These are phyloP conservation scores for Saturnispora diversa DNA, from an alignment of 805 yeast species.

Conservation along the genomic window DNA sequence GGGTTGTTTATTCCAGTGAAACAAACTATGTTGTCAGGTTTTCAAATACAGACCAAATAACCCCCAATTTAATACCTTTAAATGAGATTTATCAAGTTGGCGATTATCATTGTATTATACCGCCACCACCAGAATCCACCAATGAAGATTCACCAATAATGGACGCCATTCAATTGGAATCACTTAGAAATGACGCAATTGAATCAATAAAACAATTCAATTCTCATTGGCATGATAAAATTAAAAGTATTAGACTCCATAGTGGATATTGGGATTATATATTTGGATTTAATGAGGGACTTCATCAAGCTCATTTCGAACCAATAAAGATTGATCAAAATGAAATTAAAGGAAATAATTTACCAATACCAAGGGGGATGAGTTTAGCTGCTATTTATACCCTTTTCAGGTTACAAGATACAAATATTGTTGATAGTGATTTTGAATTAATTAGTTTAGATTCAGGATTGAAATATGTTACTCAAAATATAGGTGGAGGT, in stretches of 20 bases:
- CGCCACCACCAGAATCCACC: background rate
- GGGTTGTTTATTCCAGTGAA: no score
- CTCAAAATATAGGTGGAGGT: slow-evolving; percentile 27
- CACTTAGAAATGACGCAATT: slow-evolving; percentile 19
- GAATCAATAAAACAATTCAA: slow-evolving; percentile 15
- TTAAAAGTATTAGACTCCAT: slow-evolving; percentile 5
- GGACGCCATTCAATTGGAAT: slow-evolving; percentile 8
- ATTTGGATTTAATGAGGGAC: slow-evolving; percentile 11
- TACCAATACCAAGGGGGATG: background rate
- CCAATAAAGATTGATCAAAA: background rate
- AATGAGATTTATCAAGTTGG: slow-evolving; percentile 1
- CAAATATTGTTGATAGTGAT: slow-evolving; percentile 17
- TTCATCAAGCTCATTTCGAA: slow-evolving; percentile 15
- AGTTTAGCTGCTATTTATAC: background rate
- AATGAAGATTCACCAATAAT: background rate
- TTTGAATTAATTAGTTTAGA: slow-evolving; percentile 20
- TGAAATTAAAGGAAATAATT: background rate
- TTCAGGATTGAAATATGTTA: slow-evolving; percentile 24
- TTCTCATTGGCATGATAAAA: background rate
- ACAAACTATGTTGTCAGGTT: no score
- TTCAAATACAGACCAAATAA: no score
- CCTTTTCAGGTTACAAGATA: background rate
- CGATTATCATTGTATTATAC: slow-evolving; percentile 1
- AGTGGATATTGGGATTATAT: slow-evolving; percentile 19
- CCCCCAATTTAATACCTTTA: no score